Evolutionary conservation across 2,329 filamentous ascomycete species (phyloP), one percentile per base, ranked within the genome.

Genomic region (Piedraia hortae): DNA sequence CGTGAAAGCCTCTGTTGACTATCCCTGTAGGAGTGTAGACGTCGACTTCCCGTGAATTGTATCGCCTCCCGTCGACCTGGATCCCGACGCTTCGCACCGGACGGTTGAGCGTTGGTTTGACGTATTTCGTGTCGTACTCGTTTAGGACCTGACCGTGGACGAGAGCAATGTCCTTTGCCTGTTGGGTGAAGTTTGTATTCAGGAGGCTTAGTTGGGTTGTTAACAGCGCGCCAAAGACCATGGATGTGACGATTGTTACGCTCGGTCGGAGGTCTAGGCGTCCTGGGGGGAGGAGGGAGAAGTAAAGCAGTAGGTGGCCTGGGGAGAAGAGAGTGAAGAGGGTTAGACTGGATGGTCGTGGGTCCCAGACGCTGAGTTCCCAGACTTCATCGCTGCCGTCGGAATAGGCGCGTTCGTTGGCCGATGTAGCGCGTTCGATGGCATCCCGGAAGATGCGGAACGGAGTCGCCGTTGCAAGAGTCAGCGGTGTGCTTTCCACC

Each of bases 41-140:
- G 18, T 67, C 59, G 10, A 72, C 57, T 29, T 58, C 57, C 33
- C 37, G 28, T 3, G 37, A 39, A 14, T 31, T 34, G 2, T 27
- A 31, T 3, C 38, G 39, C 10, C 33, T 32, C 35, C 36, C 43
- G 1, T 62, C 63, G 26, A 70, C 68, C 43, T 93, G 82, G 1
- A 72, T 85, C 4, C 64, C 72, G 1, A 82, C 77, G 36, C 71
- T 62, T 31, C 67, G 54, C 31, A 88, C 73, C 4, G 72, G 54
- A 5, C 71, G 73, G 34, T 88, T 73, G n/a, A 89, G 61, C 6
- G 68, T 60, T 2, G 85, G 85, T 37, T 88, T 77, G 1, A 97
- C 85, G 38, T 71, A 91, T 49, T 97, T 97, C 34, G 65, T 74
- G 41, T 93, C 77, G 41, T 97, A 97, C 47, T 97, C 85, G 41